Evolutionary conservation across 441 rosid species (phyloP).

Genomic region (Arabidopsis hybrid): DNA sequence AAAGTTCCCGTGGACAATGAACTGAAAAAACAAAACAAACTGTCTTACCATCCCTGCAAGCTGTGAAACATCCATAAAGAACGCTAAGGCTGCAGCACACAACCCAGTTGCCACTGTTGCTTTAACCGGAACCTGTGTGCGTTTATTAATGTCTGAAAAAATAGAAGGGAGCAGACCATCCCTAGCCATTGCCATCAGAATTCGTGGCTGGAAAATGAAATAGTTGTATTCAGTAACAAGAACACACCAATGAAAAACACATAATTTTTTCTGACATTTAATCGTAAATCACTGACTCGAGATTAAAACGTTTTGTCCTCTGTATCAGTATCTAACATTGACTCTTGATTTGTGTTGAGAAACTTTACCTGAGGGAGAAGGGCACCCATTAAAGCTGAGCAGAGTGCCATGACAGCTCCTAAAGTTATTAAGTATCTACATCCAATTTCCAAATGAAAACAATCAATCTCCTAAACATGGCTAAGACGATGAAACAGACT

Average conservation of each 20-base stretch:
- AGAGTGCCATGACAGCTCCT: constrained; percentile 96
- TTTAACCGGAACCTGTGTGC: constrained; percentile 78
- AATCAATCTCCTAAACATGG: constrained; percentile 2
- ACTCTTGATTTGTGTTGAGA: neutral
- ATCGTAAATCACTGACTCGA: neutral
- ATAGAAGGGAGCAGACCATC: constrained; percentile 82
- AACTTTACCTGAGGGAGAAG: constrained; percentile 91
- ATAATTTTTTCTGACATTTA: neutral
- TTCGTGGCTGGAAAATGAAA: constrained; percentile 62
- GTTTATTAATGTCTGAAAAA: constrained; percentile 68
- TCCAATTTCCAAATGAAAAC: constrained; percentile 27
- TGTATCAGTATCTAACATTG: neutral
- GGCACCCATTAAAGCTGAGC: constrained; percentile 95
- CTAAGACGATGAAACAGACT: neutral
- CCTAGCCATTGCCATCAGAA: constrained; percentile 88
- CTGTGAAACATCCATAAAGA: constrained; percentile 78
- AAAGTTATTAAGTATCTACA: constrained; percentile 80
- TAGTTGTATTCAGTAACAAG: constrained; percentile 3
- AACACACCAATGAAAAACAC: constrained; percentile 11
- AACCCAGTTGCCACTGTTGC: constrained; percentile 69
- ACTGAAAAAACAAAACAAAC: neutral
- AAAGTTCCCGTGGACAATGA: neutral
- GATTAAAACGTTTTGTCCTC: neutral
- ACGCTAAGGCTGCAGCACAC: constrained; percentile 67
- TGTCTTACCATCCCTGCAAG: constrained; percentile 79